These are phyloP conservation scores for Haplosporangium sp. DNA, from an alignment of 371 early-diverging fungal genomes.

Conservation along the genomic window DNA sequence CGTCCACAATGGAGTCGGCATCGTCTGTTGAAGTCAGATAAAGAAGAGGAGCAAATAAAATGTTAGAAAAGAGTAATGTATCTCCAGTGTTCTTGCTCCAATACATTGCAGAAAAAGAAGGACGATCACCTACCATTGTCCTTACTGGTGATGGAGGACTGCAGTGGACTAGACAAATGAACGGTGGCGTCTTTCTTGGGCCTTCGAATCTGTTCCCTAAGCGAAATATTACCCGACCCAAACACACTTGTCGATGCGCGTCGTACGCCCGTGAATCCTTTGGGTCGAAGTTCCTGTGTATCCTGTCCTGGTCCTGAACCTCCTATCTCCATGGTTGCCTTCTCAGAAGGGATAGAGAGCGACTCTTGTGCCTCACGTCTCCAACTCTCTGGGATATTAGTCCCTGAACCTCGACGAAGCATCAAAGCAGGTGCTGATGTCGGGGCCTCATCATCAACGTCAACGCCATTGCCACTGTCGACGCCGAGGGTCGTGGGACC, in stretches of 20 bases:
- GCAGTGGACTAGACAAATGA: background rate
- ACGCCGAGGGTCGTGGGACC: background rate
- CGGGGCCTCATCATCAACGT: background rate
- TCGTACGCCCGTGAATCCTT: constrained; percentile 29
- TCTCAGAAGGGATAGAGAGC: constrained; percentile 12
- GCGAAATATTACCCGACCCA: constrained; percentile 21
- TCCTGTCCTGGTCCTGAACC: constrained; percentile 3
- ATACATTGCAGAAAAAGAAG: no score
- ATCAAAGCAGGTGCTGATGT: constrained; percentile 35
- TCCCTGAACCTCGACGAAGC: background rate
- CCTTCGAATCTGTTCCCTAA: constrained; percentile 33
- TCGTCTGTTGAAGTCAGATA: no score
- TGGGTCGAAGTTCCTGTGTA: constrained; percentile 17
- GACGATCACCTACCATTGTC: constrained; percentile 20
- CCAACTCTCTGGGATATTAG: constrained; percentile 19
- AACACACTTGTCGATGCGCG: constrained; percentile 31
- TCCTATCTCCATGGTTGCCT: background rate
- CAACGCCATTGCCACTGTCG: background rate
- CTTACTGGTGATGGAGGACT: background rate
- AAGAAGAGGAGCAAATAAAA: background rate
- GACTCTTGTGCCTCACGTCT: constrained; percentile 19
- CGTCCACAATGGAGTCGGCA: no score
- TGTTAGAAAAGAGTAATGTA: background rate
- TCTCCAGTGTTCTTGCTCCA: background rate
- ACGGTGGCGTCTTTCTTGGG: constrained; percentile 15